Evolutionary conservation across 345 rosid genomes (phyloP).

Genomic region (Syzygium oleosum): DNA sequence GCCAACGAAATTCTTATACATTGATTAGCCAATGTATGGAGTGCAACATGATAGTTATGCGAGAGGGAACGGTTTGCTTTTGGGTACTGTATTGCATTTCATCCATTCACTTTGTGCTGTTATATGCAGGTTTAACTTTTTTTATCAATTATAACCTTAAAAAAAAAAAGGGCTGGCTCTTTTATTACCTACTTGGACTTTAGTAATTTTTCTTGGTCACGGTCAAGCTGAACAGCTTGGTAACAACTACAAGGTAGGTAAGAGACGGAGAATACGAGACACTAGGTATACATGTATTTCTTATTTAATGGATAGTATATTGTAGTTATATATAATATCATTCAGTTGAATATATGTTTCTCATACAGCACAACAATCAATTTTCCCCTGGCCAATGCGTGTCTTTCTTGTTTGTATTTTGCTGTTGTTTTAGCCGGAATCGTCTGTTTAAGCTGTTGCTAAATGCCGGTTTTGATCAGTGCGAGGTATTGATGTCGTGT

Average conservation of each 20-base stretch:
- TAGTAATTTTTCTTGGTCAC: background rate
- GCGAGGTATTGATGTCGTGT: background rate
- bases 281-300: background rate
- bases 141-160: background rate
- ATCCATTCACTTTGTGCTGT: background rate
- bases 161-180: background rate
- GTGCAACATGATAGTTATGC: background rate
- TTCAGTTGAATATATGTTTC: background rate
- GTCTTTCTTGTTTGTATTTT: background rate
- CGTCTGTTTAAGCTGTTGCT: background rate
- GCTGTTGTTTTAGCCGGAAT: background rate
- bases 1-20: background rate
- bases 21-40: background rate
- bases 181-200: background rate
- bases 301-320: background rate
- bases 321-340: background rate
- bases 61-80: background rate
- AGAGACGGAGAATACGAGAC: background rate
- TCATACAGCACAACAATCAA: background rate
- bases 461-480: background rate
- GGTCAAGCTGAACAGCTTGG: background rate
- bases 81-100: background rate
- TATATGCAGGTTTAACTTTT: background rate
- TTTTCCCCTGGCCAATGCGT: background rate
- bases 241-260: background rate